A percentile compares a stretch with the other conserved stretches of the same genome.
phyloP scores from a whole-genome alignment of 1,284 basidiomycete species.

The Ganoderma lucidum region DNA sequence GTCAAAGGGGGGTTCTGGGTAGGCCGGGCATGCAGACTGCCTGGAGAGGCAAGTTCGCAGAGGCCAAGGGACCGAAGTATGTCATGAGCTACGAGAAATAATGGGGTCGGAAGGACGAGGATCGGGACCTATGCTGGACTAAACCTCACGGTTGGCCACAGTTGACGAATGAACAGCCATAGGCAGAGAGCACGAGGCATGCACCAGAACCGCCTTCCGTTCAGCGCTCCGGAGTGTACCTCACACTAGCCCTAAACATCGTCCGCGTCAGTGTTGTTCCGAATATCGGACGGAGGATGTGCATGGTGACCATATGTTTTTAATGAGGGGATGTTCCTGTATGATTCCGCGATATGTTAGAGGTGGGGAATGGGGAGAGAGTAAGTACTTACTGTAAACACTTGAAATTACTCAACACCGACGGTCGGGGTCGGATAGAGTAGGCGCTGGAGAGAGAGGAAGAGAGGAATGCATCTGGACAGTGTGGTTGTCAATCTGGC shows the following conservation, averaged over 20 bases:
- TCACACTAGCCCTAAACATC: conserved; percentile 2
- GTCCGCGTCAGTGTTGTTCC: neutral
- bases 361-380: neutral
- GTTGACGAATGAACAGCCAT: neutral
- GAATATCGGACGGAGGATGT: neutral
- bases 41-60: neutral
- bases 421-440: neutral
- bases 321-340: neutral
- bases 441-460: conserved; percentile 1
- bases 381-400: neutral
- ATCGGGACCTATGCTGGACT: conserved; percentile 4
- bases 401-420: neutral
- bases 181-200: conserved; percentile 11
- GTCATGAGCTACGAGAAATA: neutral
- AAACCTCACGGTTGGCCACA: neutral
- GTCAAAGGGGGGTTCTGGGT: neutral
- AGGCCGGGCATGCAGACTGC: neutral
- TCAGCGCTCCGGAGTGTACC: conserved; percentile 15
- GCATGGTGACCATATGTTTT: neutral
- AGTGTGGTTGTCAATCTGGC: conserved; percentile 9
- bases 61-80: neutral
- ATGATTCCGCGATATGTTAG: neutral
- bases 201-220: conserved; percentile 10
- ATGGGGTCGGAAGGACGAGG: neutral
- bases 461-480: neutral